Base-by-base conservation (phyloP, 2,329 filamentous ascomycete species). In the Aspergillus sp. region DNA sequence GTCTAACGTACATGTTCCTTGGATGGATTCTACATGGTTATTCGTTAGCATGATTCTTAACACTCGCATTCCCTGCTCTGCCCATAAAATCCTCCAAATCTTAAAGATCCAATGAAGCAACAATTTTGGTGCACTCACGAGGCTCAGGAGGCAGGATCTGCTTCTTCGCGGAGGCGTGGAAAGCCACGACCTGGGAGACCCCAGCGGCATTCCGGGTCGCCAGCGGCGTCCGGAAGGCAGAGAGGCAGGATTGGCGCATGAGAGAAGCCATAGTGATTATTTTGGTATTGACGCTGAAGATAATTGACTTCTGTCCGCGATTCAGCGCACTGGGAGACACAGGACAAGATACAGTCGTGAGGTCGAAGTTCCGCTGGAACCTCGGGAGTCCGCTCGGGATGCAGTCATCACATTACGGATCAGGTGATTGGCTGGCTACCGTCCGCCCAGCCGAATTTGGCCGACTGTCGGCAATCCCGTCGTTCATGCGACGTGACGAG, bases 71-170 rank as follows among this genome's bases (percentile, higher is more conserved):
- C 44, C 22, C 41, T 47, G 56, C 49, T 36, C 11, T 20, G 48
- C 2, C 38, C 26, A 42, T 42, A 55, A 38, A 57, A 12, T 38
- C 49, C 32, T 1, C 22, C 12, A 44, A 22, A 45, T 49, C 34
- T 38, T 41, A 30, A 22, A 50, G 6, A 41, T 39, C 15, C 12
- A 34, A 26, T 11, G 30, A 20, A 9, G 9, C 9, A 38, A 57
- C 20, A 45, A 49, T 48, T 32, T 12, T 12, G 38, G 30, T 44
- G 34, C 32, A 84, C 89, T 79, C 82, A 95, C 92, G 95, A 70
- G 93, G 92, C 64, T 89, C 85, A 55, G 92, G 88, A 59, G 93
- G 91, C 57, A 99, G 83, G 71, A 93, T 88, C 72, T 83, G 82
- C 76, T 85, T 85, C 78, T 85, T 85, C 76, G 86, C 83, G 42